Evolutionary conservation across 371 early-diverging fungal genomes (phyloP).

Genomic region (Mucor lusitanicus): DNA sequence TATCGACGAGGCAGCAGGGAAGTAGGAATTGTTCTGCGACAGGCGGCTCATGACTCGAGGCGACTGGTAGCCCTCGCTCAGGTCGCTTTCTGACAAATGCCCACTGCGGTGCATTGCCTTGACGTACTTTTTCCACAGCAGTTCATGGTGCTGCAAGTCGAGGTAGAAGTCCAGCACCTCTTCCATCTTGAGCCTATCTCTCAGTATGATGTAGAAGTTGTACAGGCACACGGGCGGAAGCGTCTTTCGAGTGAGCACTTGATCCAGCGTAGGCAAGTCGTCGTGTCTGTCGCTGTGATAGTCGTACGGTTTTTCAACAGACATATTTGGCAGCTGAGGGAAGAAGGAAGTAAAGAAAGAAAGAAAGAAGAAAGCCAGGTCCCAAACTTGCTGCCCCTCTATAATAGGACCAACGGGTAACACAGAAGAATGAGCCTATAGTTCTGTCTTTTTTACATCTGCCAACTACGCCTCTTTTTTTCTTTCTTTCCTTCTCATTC

Average conservation of each 20-base stretch:
- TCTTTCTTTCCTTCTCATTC: neutral
- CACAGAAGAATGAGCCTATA: neutral
- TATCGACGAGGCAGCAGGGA: neutral
- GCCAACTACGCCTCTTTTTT: neutral
- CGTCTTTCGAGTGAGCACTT: slow-evolving; percentile 63
- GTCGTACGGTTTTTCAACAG: neutral
- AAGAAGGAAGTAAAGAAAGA: neutral
- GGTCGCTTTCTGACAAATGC: slow-evolving; percentile 39
- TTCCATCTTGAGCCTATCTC: slow-evolving; percentile 60
- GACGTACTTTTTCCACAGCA: slow-evolving; percentile 59
- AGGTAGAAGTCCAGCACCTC: slow-evolving; percentile 72
- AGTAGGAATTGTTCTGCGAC: slow-evolving; percentile 16
- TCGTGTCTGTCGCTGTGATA: slow-evolving; percentile 1
- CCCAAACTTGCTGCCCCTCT: neutral
- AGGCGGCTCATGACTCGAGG: slow-evolving; percentile 37
- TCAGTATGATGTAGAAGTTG: slow-evolving; percentile 67
- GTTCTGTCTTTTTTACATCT: neutral
- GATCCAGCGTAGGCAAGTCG: slow-evolving; percentile 58
- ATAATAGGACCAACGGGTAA: neutral
- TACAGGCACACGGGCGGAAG: slow-evolving; percentile 69
- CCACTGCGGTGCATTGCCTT: slow-evolving; percentile 47
- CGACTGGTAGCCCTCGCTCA: slow-evolving; percentile 43
- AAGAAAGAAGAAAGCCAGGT: slow-evolving; percentile 9
- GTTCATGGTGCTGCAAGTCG: slow-evolving; percentile 67
- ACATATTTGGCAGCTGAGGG: neutral